phyloP scores from a whole-genome alignment of 306 rosid species.

The Cyclanthera cordifolia region DNA sequence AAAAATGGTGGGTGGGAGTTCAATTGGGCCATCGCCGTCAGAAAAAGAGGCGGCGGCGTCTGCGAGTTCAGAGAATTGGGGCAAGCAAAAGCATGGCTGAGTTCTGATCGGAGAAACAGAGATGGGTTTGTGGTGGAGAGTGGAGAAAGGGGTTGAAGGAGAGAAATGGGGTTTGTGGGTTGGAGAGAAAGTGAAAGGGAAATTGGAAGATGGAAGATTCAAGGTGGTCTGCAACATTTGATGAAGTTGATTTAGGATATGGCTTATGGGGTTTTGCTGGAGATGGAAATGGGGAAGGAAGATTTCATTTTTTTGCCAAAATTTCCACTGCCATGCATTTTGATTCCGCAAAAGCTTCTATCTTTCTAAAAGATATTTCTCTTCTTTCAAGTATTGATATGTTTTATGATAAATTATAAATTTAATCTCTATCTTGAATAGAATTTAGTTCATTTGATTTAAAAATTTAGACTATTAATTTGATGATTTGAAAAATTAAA shows the following conservation, averaged over 20 bases:
- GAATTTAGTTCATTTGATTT: too few species aligned
- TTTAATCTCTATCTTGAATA: too few species aligned
- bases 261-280: background rate
- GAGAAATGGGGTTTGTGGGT: conserved; percentile 16
- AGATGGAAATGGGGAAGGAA: background rate
- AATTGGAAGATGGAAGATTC: conserved; percentile 28
- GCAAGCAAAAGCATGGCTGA: conserved; percentile 23
- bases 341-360: background rate
- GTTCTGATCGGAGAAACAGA: conserved; percentile 22
- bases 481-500: too few species aligned
- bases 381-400: too few species aligned
- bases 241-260: background rate
- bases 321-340: conserved; percentile 2
- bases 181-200: conserved; percentile 18
- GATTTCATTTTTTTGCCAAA: background rate
- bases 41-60: conserved; percentile 3
- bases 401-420: too few species aligned
- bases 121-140: conserved; percentile 35
- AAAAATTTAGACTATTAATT: too few species aligned
- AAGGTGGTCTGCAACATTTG: conserved; percentile 49
- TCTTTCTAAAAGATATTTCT: background rate
- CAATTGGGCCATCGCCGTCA: conserved; percentile 53
- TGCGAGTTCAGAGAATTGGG: conserved; percentile 31
- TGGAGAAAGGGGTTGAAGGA: conserved; percentile 18
- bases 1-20: conserved; percentile 53